Evolutionary conservation across 805 yeast species (phyloP), one percentile per base, ranked within the genome.

Genomic region (Jamesozyma jinghongensis): DNA sequence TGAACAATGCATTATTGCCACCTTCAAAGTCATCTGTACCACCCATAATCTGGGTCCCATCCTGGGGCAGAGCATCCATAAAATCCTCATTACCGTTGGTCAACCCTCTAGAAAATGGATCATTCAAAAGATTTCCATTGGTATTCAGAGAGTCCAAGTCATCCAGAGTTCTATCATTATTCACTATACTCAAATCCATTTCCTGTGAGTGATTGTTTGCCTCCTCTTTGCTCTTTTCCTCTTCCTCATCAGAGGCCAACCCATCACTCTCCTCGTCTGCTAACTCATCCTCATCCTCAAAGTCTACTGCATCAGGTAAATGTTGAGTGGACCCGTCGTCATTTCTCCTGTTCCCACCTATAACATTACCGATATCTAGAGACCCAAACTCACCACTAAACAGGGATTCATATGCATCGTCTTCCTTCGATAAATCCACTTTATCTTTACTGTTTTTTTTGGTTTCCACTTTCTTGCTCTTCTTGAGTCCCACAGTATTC

Each of bases 221-320:
- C 32, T 27, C 26, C 14, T 28, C 26, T 19, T 22, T 7, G 38
- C 14, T 16, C n/a, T 18, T 7, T 40, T 34, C 16, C 35, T 43
- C 19, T 16, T 42, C 26, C 26, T 22, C 26, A 22, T 22, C 26
- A 22, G 26, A 22, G 6, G 26, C 26, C 10, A 22, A 22, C 29
- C 27, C 30, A 43, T 43, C 48, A 19, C 16, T 13, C 11, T 32
- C 38, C 22, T 40, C 43, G 19, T 88, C 97, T 0, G 97, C 97
- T 37, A 88, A 67, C 60, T 88, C 97, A 50, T 88, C 97, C 53
- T 85, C 94, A 57, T 85, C 95, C 54, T 85, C 96, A 57, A 84
- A 90, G 61, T 90, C 97, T 26, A 87, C 68, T 8, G 98, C 98
- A 59, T 88, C 90, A 5, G 77, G 95, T 1, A 92, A 88, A 61